Base-by-base conservation (phyloP, 768 basidiomycete genomes). In the Boletus subparvulus region DNA sequence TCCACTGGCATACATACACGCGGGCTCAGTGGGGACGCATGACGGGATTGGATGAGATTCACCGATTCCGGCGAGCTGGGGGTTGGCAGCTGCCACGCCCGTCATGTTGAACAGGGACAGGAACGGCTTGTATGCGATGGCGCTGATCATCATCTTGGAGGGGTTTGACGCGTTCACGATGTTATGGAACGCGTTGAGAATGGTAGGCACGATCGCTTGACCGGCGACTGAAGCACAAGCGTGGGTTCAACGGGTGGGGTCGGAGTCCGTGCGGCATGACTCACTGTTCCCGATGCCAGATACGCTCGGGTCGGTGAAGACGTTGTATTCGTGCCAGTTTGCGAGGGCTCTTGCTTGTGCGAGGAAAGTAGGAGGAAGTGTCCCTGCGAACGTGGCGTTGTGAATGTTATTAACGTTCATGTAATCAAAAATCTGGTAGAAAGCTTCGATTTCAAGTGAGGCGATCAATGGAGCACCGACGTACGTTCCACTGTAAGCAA, bases 31-130 rank as follows among this genome's bases (percentile, higher is more conserved):
- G 26, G 10, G 42, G 11, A 32, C 6, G 46, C 13, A 37, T 6
- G 28, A 21, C 39, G 24, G 30, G 19, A 32, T 6, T 21, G 14
- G 2, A 40, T 8, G 17, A 12, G 32, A 55, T 60, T 51, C 50
- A 86, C 87, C 84, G 59, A 89, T 80, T 13, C 80, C 80, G 36
- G 83, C 80, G 4, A 88, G 77, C 58, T 81, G 64, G 0, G 82
- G 80, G 53, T 81, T 77, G 44, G 75, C 71, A 17, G 77, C 66
- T 11, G 80, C 79, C 26, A 80, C 78, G 3, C 82, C 78, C 0
- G 86, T 88, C 83, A 92, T 85, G 70, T 88, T 87, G 76, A 92
- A 91, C 44, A 92, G 69, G 10, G 85, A 86, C 33, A 90, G 56
- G 74, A 91, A 87, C 0, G 89, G 89, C 69, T 91, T 90, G 76